These are phyloP conservation scores for Diutina mesorugosa DNA, from an alignment of 1,139 yeast genomes.

Conservation along the genomic window DNA sequence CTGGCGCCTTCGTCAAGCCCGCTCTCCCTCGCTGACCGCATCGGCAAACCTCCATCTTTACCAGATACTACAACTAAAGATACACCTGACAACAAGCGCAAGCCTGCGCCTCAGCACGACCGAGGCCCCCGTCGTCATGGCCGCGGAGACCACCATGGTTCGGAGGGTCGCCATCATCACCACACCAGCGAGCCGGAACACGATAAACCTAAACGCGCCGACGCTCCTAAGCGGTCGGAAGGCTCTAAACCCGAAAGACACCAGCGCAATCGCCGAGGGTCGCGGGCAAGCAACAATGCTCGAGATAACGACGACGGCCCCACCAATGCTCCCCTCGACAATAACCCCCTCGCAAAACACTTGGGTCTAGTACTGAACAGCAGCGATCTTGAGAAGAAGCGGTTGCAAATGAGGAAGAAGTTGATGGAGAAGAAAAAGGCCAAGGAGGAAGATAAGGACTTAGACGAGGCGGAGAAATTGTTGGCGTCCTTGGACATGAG, in stretches of 20 bases:
- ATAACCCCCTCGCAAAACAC: not conserved
- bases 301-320: not conserved
- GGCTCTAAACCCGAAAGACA: not conserved
- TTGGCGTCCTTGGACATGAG: not conserved
- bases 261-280: not conserved
- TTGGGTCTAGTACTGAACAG: not conserved
- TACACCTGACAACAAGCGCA: not conserved
- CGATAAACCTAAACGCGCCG: not conserved
- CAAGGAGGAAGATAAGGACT: not conserved
- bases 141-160: not conserved
- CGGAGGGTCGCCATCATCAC: not conserved
- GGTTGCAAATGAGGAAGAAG: not conserved
- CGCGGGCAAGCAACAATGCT: not conserved
- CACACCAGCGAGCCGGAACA: not conserved
- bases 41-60: not conserved
- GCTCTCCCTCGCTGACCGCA: not conserved
- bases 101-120: not conserved
- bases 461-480: not conserved
- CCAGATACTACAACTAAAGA: not conserved
- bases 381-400: not conserved
- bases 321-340: not conserved
- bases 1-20: not conserved
- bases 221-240: not conserved
- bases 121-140: not conserved
- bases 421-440: not conserved